Conservation (phyloP, 352 stramenopile genomes). For the Peronosclerospora sorghi region DNA sequence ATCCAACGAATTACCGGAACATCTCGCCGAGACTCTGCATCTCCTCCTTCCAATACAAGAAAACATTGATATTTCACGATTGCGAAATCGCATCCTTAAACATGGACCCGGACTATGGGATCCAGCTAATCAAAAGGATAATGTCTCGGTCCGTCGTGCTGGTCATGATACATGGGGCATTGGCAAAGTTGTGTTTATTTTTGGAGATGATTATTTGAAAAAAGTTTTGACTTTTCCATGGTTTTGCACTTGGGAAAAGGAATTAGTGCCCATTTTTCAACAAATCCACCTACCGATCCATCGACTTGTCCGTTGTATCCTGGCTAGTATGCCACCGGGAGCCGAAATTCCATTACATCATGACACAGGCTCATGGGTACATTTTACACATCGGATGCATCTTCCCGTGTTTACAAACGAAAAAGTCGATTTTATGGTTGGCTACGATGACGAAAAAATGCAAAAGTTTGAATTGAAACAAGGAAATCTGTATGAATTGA, state of each 20-base stretch:
- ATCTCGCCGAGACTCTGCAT: constrained; percentile 23
- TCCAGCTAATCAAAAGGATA: constrained; percentile 57
- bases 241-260: constrained; percentile 76
- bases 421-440: constrained; percentile 74
- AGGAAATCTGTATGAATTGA: constrained; percentile 96
- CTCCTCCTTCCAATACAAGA: constrained; percentile 52
- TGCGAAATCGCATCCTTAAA: constrained; percentile 48
- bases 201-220: constrained; percentile 97
- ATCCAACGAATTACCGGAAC: constrained; percentile 37
- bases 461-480: constrained; percentile 87
- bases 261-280: constrained; percentile 84
- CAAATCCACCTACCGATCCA: constrained; percentile 76
- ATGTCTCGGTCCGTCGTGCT: constrained; percentile 88
- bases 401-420: constrained; percentile 89
- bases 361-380: constrained; percentile 95
- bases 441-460: constrained; percentile 76
- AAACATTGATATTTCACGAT: constrained; percentile 46
- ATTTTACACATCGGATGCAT: constrained; percentile 93
- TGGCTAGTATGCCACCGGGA: constrained; percentile 92
- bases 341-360: constrained; percentile 95
- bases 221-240: constrained; percentile 93
- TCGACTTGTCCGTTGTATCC: constrained; percentile 89
- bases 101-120: constrained; percentile 51
- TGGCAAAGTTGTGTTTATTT: constrained; percentile 96
- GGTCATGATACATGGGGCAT: constrained; percentile 98